Evolutionary conservation across 352 stramenopile genomes (phyloP).

Genomic region (Phytophthora pseudosyringae): DNA sequence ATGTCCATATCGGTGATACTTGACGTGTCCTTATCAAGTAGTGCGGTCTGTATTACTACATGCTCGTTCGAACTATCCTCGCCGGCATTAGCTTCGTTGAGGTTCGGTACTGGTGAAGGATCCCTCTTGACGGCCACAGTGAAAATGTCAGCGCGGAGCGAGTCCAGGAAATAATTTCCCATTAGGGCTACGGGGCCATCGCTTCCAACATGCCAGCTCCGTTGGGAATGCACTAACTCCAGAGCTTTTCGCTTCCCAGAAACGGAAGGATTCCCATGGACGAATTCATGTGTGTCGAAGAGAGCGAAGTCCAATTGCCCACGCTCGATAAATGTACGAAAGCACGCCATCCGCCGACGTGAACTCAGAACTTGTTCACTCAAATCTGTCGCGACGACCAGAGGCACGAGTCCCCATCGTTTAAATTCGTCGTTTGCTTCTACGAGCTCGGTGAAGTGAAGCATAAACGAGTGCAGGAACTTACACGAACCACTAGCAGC

Average conservation of each 20-base stretch:
- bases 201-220: conserved; percentile 48
- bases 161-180: conserved; percentile 88
- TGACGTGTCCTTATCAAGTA: conserved; percentile 48
- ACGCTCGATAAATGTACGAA: conserved; percentile 50
- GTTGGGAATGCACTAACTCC: conserved; percentile 34
- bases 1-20: conserved; percentile 65
- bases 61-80: background rate
- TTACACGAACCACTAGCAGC: conserved; percentile 85
- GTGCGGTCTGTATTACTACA: conserved; percentile 44
- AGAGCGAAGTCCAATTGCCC: conserved; percentile 69
- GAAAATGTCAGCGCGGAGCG: conserved; percentile 74
- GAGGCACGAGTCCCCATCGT: conserved; percentile 44
- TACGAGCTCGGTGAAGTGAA: conserved; percentile 67
- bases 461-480: conserved; percentile 74
- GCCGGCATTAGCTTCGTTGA: background rate
- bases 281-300: conserved; percentile 67
- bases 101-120: background rate
- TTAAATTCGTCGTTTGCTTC: conserved; percentile 31
- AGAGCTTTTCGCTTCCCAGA: conserved; percentile 37
- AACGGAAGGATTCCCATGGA: conserved; percentile 14
- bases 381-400: conserved; percentile 76
- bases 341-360: conserved; percentile 64
- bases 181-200: conserved; percentile 74
- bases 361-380: conserved; percentile 75
- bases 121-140: conserved; percentile 33